Evolutionary conservation across 1,284 basidiomycete genomes (phyloP).

Genomic region (Cystobasidium slooffiae): DNA sequence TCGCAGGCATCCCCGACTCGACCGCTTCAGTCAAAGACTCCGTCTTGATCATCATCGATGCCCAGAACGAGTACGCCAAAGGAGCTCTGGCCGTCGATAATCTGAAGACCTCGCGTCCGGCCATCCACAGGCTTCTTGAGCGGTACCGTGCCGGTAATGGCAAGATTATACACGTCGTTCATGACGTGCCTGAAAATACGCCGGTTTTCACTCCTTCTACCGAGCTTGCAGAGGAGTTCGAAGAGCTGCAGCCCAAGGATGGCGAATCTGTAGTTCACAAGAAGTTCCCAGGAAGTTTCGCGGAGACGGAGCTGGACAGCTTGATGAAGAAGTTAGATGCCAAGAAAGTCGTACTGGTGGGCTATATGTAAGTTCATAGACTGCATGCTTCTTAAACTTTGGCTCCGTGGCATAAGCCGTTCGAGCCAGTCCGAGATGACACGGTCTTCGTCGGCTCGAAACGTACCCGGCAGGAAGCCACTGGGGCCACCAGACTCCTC

Average conservation of each 20-base stretch:
- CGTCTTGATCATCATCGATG: conserved; percentile 40
- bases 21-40: conserved; percentile 35
- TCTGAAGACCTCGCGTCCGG: conserved; percentile 21
- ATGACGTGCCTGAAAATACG: conserved; percentile 38
- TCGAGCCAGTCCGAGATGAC: too few relatives aligned
- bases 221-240: conserved; percentile 37
- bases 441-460: too few relatives aligned
- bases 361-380: conserved; percentile 20
- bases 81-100: conserved; percentile 33
- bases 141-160: conserved; percentile 31
- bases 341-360: conserved; percentile 36
- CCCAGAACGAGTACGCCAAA: conserved; percentile 41
- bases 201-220: conserved; percentile 41
- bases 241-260: conserved; percentile 32
- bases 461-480: too few relatives aligned
- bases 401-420: too few relatives aligned
- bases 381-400: not conserved
- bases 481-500: too few relatives aligned
- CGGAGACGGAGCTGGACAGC: conserved; percentile 38
- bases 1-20: conserved; percentile 42
- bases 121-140: conserved; percentile 27
- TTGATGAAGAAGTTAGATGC: conserved; percentile 25
- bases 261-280: conserved; percentile 24
- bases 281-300: conserved; percentile 41
- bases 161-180: conserved; percentile 28